phyloP scores from a whole-genome alignment of 768 basidiomycete species.

The Serendipita sp. region DNA sequence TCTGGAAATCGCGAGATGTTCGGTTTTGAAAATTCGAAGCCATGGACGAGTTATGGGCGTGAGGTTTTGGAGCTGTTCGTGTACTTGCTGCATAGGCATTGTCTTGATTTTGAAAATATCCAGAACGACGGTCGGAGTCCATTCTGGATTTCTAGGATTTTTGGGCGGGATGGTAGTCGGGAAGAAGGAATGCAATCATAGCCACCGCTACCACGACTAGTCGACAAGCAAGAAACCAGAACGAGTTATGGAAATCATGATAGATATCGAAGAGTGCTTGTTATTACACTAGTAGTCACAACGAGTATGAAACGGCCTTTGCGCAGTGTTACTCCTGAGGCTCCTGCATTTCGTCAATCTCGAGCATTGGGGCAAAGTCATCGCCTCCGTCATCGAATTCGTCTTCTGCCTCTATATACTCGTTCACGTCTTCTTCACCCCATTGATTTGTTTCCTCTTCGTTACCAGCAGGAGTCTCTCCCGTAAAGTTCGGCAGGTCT shows the following conservation, averaged over 20 bases:
- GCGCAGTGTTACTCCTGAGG: neutral
- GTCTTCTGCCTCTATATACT: conserved; percentile 5
- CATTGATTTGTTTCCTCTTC: conserved; percentile 6
- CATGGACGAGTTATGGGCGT: neutral
- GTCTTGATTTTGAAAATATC: neutral
- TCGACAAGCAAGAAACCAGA: too few species aligned
- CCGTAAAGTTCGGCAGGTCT: neutral
- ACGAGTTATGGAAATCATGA: too few species aligned
- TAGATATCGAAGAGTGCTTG: neutral
- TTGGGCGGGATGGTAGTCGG: neutral
- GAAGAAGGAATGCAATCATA: neutral
- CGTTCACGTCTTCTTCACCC: neutral
- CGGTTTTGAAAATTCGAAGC: neutral
- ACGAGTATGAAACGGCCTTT: neutral
- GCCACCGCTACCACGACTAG: neutral
- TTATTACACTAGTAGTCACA: neutral
- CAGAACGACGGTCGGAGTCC: conserved; percentile 3
- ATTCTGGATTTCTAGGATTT: neutral
- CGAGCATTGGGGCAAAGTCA: conserved; percentile 3
- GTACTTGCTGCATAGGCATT: neutral
- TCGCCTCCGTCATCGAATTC: conserved; percentile 9
- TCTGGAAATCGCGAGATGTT: neutral
- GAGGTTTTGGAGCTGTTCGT: neutral
- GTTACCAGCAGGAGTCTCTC: conserved; percentile 8
- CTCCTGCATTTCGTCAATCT: neutral